These are phyloP conservation scores for Sporothrix phasma DNA, from an alignment of 2,329 filamentous ascomycete species.

Conservation along the genomic window DNA sequence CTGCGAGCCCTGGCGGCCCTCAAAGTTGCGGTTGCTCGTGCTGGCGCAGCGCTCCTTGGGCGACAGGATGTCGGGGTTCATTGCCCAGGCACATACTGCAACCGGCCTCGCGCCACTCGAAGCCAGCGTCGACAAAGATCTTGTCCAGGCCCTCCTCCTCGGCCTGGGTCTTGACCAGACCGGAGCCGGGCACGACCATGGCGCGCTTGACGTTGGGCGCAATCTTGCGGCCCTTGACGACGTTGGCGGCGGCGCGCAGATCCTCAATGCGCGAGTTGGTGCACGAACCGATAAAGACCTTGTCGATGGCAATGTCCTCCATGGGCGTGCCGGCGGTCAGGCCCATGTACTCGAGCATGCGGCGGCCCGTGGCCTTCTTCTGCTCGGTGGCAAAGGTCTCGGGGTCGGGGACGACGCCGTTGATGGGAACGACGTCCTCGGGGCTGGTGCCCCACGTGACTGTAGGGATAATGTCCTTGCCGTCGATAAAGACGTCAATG, in stretches of 20 bases:
- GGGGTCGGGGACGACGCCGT: slow-evolving; percentile 78
- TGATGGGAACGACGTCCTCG: slow-evolving; percentile 93
- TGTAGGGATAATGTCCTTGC: slow-evolving; percentile 86
- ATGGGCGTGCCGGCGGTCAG: slow-evolving; percentile 76
- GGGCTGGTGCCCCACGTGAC: slow-evolving; percentile 96
- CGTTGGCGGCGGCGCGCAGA: slow-evolving; percentile 71
- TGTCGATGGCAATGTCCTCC: slow-evolving; percentile 87
- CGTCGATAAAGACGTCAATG: slow-evolving; percentile 78
- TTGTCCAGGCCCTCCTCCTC: slow-evolving; percentile 88
- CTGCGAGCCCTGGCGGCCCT: slow-evolving; percentile 85
- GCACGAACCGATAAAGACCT: slow-evolving; percentile 96
- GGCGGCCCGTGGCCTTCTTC: slow-evolving; percentile 69
- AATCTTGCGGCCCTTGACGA: slow-evolving; percentile 80
- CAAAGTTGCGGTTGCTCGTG: slow-evolving; percentile 95
- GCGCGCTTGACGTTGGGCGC: slow-evolving; percentile 84
- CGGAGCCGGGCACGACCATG: slow-evolving; percentile 93
- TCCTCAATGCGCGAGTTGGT: slow-evolving; percentile 97
- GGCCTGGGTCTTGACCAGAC: slow-evolving; percentile 84
- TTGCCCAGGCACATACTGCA: slow-evolving; percentile 99
- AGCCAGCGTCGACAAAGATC: slow-evolving; percentile 84
- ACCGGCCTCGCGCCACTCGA: slow-evolving; percentile 96
- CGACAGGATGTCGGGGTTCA: slow-evolving; percentile 96
- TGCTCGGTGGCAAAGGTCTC: slow-evolving; percentile 71
- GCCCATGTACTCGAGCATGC: slow-evolving; percentile 94
- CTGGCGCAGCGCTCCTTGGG: slow-evolving; percentile 89